These are phyloP conservation scores for Dittrichia graveolens DNA, from an alignment of 129 eudicot species.

Conservation along the genomic window DNA sequence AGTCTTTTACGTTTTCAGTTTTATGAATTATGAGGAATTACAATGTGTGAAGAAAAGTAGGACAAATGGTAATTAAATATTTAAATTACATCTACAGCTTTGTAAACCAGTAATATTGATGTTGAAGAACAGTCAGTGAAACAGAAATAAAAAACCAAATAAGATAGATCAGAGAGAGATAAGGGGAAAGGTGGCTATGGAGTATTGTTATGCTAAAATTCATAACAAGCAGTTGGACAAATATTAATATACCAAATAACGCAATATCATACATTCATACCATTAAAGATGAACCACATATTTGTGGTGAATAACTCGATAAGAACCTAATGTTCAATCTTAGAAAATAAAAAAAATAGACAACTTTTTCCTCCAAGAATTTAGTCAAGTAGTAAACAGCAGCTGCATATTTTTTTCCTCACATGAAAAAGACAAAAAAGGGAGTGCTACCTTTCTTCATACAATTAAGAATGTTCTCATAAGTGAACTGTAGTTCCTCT, in stretches of 20 bases:
- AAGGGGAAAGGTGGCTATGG: too few species aligned
- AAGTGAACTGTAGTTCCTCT: slow-evolving; percentile 74
- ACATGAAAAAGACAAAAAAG: slow-evolving; percentile 8
- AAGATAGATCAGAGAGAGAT: neutral
- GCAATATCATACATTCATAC: slow-evolving; percentile 5
- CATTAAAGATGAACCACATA: slow-evolving; percentile 1
- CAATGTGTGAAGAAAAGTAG: neutral
- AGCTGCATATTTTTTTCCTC: neutral
- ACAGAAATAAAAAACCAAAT: neutral
- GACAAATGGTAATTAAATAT: neutral
- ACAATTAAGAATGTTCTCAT: slow-evolving; percentile 69
- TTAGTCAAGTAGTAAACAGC: neutral
- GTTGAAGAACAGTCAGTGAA: neutral
- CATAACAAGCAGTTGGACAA: slow-evolving; percentile 2
- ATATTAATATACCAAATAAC: neutral
- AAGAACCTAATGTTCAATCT: neutral
- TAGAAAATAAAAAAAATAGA: too few species aligned
- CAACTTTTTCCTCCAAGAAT: neutral
- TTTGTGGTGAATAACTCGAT: neutral
- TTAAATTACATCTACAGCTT: neutral
- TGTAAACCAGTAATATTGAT: neutral
- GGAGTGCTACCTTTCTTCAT: slow-evolving; percentile 70
- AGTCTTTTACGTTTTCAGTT: neutral
- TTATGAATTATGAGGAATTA: neutral
- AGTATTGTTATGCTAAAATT: neutral